Evolutionary conservation across 2,329 filamentous ascomycete genomes (phyloP), one percentile per base, ranked within the genome.

Genomic region (Monosporascus ibericus): DNA sequence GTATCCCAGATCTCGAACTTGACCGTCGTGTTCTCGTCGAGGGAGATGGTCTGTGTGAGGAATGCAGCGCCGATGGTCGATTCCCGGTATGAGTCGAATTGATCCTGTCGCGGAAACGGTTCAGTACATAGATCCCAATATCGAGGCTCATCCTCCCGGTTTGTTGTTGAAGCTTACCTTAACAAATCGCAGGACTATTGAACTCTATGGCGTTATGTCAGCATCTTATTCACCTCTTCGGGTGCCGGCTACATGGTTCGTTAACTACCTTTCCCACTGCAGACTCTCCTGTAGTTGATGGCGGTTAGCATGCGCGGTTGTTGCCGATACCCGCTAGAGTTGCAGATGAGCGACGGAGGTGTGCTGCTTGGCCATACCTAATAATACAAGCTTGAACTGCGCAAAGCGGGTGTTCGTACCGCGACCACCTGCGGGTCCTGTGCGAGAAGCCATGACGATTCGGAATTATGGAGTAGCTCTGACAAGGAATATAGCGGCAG

Each of bases 1-100:
- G 94, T 99, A 74, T 96, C 92, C 92, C 94, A 99, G 70, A 99
- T 99, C 75, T 99, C 94, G 68, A 99, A 99, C 79, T 99, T 99
- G 74, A 99, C 92, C 52, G 94, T 99, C 55, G 94, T 97, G 74
- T 85, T 94, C 70, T 97, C 94, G 71, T 97, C 92, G 73, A 99
- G 87, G 53, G 92, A 92, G 71, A 99, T 96, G 63, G 94, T 99
- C 75, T 99, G 94, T 66, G 94, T 99, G 62, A 99, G 83, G 81
- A 99, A 99, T 62, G 95, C 95, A 64, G 95, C 94, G 73, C 94
- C 92, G 75, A 96, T 96, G 57, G 92, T 96, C 52, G 92, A 96
- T 84, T 96, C 92, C 74, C 92, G 86, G 78, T 96, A 96, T 49
- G 80, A 83, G 79, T 99, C 94, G 75, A 99, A 99, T 90, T 97